Evolutionary conservation across 192 early-diverging fungal genomes (phyloP).

Genomic region (Umbelopsis ramanniana): DNA sequence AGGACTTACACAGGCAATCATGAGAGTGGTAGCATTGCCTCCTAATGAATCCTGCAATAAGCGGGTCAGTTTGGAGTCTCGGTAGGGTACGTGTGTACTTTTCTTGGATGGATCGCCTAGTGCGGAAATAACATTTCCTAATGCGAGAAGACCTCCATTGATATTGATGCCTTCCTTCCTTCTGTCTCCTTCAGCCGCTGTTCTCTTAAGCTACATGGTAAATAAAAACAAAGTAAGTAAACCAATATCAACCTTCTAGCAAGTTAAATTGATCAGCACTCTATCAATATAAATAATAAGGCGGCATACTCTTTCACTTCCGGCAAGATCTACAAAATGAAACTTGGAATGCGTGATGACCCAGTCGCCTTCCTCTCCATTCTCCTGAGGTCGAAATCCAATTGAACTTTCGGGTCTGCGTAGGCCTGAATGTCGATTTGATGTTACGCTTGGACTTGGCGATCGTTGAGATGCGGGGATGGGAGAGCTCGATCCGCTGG

Average conservation of each 20-base stretch:
- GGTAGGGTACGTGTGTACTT: constrained; percentile 87
- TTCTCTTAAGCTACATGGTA: constrained; percentile 76
- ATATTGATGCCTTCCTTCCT: constrained; percentile 97
- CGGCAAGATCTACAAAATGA: constrained; percentile 99
- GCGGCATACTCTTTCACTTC: constrained; percentile 77
- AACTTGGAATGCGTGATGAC: constrained; percentile 84
- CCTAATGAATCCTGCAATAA: constrained; percentile 96
- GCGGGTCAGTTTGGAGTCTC: constrained; percentile 96
- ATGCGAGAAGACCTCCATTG: constrained; percentile 92
- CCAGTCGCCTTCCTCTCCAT: constrained; percentile 57
- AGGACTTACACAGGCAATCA: constrained; percentile 94
- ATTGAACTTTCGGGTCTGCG: constrained; percentile 26
- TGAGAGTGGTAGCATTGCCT: constrained; percentile 91
- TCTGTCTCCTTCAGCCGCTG: constrained; percentile 89
- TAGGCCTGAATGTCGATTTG: background rate
- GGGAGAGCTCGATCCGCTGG: constrained; percentile 29
- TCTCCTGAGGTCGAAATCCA: background rate
- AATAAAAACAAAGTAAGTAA: background rate
- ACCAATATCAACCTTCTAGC: background rate
- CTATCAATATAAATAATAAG: constrained; percentile 6
- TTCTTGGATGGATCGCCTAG: constrained; percentile 77
- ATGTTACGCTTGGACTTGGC: constrained; percentile 20
- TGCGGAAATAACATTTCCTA: constrained; percentile 99
- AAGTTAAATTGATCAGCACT: constrained; percentile 12
- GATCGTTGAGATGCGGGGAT: constrained; percentile 13